Evolutionary conservation across 441 rosid species (phyloP).

Genomic region (Euphorbia celastroides): DNA sequence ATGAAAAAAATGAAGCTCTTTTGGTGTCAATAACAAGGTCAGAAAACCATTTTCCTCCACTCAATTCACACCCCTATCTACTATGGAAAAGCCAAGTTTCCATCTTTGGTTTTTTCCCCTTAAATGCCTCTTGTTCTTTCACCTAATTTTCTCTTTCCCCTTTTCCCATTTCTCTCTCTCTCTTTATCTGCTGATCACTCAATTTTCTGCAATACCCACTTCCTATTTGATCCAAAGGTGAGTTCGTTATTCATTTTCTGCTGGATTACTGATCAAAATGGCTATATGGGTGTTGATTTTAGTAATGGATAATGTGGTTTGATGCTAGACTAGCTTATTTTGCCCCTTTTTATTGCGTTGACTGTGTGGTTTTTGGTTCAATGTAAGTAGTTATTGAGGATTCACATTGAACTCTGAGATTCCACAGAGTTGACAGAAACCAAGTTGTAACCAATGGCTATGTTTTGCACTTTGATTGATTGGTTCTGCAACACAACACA

Average conservation of each 20-base stretch:
- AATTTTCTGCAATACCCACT: slow-evolving; percentile 23
- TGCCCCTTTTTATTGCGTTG: background rate
- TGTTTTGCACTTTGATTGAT: background rate
- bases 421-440: background rate
- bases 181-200: background rate
- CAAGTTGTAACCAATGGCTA: background rate
- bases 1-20: slow-evolving; percentile 19
- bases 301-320: background rate
- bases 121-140: too few relatives aligned
- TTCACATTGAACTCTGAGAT: background rate
- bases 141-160: background rate
- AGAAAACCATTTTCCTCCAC: slow-evolving; percentile 51
- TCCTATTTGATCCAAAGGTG: slow-evolving; percentile 32
- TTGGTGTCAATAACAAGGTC: slow-evolving; percentile 30
- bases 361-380: background rate
- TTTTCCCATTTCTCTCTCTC: slow-evolving; percentile 1
- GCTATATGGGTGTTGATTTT: background rate
- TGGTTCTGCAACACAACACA: background rate
- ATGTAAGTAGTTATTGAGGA: background rate
- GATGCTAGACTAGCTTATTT: background rate
- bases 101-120: slow-evolving; percentile 5
- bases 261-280: background rate
- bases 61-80: slow-evolving; percentile 70
- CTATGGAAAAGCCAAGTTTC: slow-evolving; percentile 47
- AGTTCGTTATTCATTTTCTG: slow-evolving; percentile 10